phyloP scores from a whole-genome alignment of 805 yeast genomes.

The Myxozyma neotropica region DNA sequence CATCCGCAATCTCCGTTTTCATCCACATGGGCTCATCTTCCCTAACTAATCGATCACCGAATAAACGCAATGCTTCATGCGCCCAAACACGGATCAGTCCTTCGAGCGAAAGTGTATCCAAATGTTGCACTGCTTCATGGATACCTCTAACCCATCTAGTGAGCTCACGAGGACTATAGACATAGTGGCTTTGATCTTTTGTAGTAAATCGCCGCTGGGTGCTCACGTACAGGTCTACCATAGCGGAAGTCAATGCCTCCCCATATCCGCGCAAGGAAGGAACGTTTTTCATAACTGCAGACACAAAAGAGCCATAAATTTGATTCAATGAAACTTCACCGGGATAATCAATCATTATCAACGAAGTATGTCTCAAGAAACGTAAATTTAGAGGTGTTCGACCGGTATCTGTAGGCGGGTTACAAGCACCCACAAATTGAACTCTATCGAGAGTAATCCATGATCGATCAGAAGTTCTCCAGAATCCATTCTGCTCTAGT shows the following conservation, averaged over 20 bases:
- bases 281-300: conserved; percentile 58
- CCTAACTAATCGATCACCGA: conserved; percentile 67
- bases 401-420: conserved; percentile 83
- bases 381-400: conserved; percentile 60
- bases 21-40: conserved; percentile 56
- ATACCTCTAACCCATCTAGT: conserved; percentile 88
- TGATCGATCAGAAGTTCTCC: conserved; percentile 58
- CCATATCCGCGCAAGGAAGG: conserved; percentile 64
- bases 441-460: conserved; percentile 71
- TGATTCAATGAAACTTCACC: conserved; percentile 59
- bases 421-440: conserved; percentile 94
- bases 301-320: conserved; percentile 64
- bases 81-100: conserved; percentile 68
- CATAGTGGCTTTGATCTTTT: conserved; percentile 57
- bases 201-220: conserved; percentile 50
- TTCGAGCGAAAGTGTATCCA: conserved; percentile 45
- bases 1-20: conserved; percentile 41
- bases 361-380: conserved; percentile 65
- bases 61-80: conserved; percentile 78
- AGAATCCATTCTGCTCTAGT: conserved; percentile 74
- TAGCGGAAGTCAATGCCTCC: conserved; percentile 57
- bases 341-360: conserved; percentile 81
- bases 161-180: conserved; percentile 86
- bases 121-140: conserved; percentile 51
- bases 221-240: conserved; percentile 61